These are phyloP conservation scores for Metschnikowia dekortorum DNA, from an alignment of 805 yeast species.

Conservation along the genomic window DNA sequence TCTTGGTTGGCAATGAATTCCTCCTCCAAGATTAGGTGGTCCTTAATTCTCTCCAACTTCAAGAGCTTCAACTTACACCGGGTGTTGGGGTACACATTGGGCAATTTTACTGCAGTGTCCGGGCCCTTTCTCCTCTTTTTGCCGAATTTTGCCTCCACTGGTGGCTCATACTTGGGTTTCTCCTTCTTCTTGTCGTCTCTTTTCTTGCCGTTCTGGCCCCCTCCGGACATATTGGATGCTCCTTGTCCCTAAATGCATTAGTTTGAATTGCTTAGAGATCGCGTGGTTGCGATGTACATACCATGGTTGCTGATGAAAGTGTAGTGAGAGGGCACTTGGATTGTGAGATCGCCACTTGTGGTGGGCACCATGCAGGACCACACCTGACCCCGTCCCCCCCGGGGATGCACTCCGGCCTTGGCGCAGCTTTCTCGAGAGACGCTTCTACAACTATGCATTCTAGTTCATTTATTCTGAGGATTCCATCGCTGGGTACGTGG, in stretches of 20 bases:
- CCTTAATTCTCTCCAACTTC: constrained; percentile 94
- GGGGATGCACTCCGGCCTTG: too few relatives aligned
- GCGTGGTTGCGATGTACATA: constrained; percentile 2
- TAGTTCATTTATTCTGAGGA: not conserved
- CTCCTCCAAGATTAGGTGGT: constrained; percentile 89
- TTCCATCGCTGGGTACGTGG: not conserved
- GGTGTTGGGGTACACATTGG: constrained; percentile 85
- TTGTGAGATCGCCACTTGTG: constrained; percentile 16
- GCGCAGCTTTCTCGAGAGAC: not conserved
- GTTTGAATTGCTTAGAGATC: not conserved
- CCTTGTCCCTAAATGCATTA: constrained; percentile 45
- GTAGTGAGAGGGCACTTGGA: constrained; percentile 3
- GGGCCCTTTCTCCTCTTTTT: constrained; percentile 93
- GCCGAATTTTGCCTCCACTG: constrained; percentile 91
- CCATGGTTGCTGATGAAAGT: constrained; percentile 8
- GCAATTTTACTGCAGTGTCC: constrained; percentile 77
- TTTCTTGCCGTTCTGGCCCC: constrained; percentile 40
- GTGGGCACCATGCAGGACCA: constrained; percentile 2
- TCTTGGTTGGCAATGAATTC: constrained; percentile 95
- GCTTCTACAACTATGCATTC: not conserved
- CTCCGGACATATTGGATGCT: constrained; percentile 52
- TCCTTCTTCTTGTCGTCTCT: constrained; percentile 66
- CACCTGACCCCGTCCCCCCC: not conserved
- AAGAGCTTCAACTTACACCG: constrained; percentile 88
- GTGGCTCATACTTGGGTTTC: constrained; percentile 98